Evolutionary conservation across 1,139 yeast species (phyloP), one percentile per base, ranked within the genome.

Genomic region (Nematodospora anomalae): DNA sequence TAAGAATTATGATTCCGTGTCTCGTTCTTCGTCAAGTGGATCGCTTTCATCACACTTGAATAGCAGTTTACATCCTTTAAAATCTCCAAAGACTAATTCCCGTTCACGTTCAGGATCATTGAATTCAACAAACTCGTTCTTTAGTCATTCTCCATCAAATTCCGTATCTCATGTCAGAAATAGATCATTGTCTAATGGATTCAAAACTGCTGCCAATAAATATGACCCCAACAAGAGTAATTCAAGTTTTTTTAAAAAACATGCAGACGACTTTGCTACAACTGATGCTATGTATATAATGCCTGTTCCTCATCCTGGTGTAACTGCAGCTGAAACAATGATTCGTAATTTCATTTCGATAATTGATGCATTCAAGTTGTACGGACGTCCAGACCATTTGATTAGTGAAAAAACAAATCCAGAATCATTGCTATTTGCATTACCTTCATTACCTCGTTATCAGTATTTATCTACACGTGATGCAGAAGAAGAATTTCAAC

Each of bases 271-370:
- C 37, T 74, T 58, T 49, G 71, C 54, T 21, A 58, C 48, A 33
- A 64, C 67, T 37, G 57, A 57, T 50, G 74, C 51, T 55, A 60
- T 64, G 46, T 77, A 61, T 53, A 60, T 77, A 42, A 74, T 77
- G 66, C 82, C 83, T 2, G 66, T 64, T 22, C 44, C 72, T 6
- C 83, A 77, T 50, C 78, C 80, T 0, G 79, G 80, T 10, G 81
- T 77, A 9, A 60, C 64, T 27, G 75, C 76, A n/a, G 60, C 71
- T 18, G 82, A 77, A 52, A 77, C 78, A 22, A 76, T 76, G 81
- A 62, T 77, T 32, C 60, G 83, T 40, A 63, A 73, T 49, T 64
- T 71, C 38, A 65, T 77, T 32, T 80, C 78, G 36, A 64, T 75
- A 14, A 62, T 76, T 51, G 80, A 77, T 51, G 60, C 77, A 5